A percentile compares a stretch with the other conserved stretches of the same genome.
These are phyloP conservation scores for Fusarium citri DNA, from an alignment of 2,329 filamentous ascomycete species.

Conservation along the genomic window DNA sequence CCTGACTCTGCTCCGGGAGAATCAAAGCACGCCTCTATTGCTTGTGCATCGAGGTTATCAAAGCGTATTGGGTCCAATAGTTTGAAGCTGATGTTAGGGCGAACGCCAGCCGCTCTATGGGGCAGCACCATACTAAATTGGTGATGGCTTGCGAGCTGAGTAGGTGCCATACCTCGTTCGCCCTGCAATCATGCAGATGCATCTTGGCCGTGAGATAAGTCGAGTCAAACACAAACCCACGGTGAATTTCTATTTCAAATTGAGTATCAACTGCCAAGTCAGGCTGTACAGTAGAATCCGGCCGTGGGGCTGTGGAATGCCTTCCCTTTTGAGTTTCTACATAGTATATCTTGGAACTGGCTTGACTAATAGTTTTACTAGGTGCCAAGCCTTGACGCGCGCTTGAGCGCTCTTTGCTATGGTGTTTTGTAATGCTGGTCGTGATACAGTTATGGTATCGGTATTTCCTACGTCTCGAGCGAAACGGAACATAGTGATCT, in stretches of 20 bases:
- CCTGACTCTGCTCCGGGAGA: background rate
- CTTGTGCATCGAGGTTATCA: constrained; percentile 10
- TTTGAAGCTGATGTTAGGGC: constrained; percentile 16
- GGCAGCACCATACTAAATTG: constrained; percentile 12
- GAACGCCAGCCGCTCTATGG: constrained; percentile 25
- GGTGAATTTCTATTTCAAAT: background rate
- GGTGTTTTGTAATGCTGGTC: background rate
- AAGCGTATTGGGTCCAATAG: constrained; percentile 4
- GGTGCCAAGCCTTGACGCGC: background rate
- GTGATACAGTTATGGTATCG: background rate
- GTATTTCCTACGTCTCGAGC: background rate
- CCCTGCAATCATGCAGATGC: background rate
- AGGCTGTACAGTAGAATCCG: background rate
- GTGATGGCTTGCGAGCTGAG: constrained; percentile 29
- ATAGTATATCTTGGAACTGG: background rate
- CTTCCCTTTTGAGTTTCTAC: background rate
- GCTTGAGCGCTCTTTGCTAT: background rate
- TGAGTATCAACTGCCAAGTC: background rate
- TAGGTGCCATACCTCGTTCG: background rate
- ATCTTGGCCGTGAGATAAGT: background rate
- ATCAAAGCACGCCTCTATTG: constrained; percentile 33
- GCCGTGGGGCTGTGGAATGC: background rate
- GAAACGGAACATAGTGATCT: background rate
- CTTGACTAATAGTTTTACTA: background rate
- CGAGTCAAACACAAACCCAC: background rate